Evolutionary conservation across 768 basidiomycete genomes (phyloP), one percentile per base, ranked within the genome.

Genomic region (Amanita rubescens): DNA sequence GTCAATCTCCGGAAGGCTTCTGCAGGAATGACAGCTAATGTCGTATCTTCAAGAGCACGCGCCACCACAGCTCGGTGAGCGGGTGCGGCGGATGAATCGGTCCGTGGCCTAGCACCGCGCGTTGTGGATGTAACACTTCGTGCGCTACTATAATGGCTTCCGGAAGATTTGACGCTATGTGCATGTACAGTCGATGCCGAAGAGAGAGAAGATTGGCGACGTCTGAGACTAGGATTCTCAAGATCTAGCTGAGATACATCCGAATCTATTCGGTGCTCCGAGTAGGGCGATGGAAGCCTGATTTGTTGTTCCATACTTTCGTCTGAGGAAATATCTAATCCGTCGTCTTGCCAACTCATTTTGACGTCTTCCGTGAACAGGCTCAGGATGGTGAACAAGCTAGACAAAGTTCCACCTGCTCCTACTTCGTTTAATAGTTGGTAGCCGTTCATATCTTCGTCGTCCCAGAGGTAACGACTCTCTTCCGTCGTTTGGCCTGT

Each of bases 11-110:
- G 77, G 70, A 99, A 99, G 3, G 95, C 96, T 66, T 97, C 94
- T 2, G 96, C 95, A 22, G 96, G 96, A 52, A 99, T 98, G 9
- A 99, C 95, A n/a, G 95, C 96, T 17, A 99, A 73, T 1, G 96
- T 98, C 4, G 90, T 90, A 62, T 99, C 96, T 51, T 90, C 88
- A 4, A 87, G 86, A 6, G 96, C 96, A 34, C 95, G 78, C n/a
- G 94, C 94, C 19, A 98, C 83, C 4, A 88, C 83, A 4, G 88
- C 88, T 60, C 83, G 79, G 60, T 81, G 80, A 41, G 75, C 62
- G 43, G 74, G 71, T 14, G 69, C 62, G 7, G 69, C 65, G n/a
- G 61, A 59, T 14, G 56, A 44, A 34, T 57, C 55, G 39, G 54
- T 38, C 52, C 45, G 65, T 32, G 56, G 47, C 1, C 64, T 62